Evolutionary conservation across 225 moss, liverwort and hornwort species (phyloP).

Genomic region (Rhytidiadelphus loreus): DNA sequence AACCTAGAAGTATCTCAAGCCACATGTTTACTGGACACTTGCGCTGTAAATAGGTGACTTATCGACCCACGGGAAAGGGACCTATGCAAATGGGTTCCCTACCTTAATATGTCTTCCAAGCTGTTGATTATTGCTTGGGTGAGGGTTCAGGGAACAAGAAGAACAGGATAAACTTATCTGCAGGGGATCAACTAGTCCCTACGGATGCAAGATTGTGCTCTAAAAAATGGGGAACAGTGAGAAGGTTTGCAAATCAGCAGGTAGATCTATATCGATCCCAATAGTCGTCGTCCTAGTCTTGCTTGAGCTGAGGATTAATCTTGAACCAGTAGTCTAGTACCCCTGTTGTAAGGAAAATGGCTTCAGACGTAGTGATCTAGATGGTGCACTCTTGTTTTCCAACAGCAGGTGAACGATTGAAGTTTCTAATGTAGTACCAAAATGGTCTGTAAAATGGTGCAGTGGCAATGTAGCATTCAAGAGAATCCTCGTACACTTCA

Average conservation of each 20-base stretch:
- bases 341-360: neutral
- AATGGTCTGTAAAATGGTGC: neutral
- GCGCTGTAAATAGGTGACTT: neutral
- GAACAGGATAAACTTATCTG: neutral
- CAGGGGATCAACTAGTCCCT: neutral
- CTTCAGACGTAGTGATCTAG: neutral
- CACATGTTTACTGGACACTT: neutral
- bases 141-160: conserved; percentile 1
- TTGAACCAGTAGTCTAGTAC: neutral
- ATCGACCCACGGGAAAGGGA: neutral
- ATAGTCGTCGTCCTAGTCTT: neutral
- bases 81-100: neutral
- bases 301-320: neutral
- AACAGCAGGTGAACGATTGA: neutral
- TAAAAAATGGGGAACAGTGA: neutral
- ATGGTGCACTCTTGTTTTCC: neutral
- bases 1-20: neutral
- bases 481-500: conserved; percentile 30
- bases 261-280: neutral
- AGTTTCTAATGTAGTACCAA: neutral
- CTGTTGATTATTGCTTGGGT: neutral
- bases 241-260: neutral
- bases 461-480: conserved; percentile 50
- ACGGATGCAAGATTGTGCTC: neutral
- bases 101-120: neutral